phyloP scores from a whole-genome alignment of 495 filamentous ascomycete species.

The Oidiodendron maius region DNA sequence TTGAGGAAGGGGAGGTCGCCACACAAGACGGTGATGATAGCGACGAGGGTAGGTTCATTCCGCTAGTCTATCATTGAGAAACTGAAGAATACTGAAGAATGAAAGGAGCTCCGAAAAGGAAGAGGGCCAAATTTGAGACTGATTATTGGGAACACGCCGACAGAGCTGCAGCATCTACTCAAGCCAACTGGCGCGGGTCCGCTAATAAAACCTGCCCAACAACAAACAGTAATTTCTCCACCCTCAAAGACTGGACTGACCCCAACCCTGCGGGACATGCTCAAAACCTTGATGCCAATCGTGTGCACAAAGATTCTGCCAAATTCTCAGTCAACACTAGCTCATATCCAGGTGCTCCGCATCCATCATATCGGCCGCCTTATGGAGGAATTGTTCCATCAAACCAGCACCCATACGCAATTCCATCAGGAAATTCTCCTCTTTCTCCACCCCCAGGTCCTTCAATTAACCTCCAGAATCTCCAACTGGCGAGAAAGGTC shows the following conservation, averaged over 20 bases:
- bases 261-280: too few species aligned
- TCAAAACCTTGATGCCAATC: too few species aligned
- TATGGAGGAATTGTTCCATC: too few species aligned
- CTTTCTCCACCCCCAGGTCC: too few species aligned
- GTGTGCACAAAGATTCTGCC: too few species aligned
- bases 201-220: neutral
- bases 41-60: neutral
- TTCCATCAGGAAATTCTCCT: too few species aligned
- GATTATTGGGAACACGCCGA: neutral
- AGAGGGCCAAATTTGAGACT: neutral
- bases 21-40: neutral
- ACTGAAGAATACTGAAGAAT: neutral
- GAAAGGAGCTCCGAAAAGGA: neutral
- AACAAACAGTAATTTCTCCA: neutral
- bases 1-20: neutral
- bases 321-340: too few species aligned
- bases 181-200: neutral
- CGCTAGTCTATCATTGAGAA: neutral
- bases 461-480: too few species aligned
- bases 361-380: too few species aligned
- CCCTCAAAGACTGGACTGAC: neutral
- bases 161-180: neutral
- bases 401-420: too few species aligned
- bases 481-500: too few species aligned
- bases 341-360: too few species aligned